These are phyloP conservation scores for Sapria himalayana DNA, from an alignment of 345 rosid genomes.

Conservation along the genomic window DNA sequence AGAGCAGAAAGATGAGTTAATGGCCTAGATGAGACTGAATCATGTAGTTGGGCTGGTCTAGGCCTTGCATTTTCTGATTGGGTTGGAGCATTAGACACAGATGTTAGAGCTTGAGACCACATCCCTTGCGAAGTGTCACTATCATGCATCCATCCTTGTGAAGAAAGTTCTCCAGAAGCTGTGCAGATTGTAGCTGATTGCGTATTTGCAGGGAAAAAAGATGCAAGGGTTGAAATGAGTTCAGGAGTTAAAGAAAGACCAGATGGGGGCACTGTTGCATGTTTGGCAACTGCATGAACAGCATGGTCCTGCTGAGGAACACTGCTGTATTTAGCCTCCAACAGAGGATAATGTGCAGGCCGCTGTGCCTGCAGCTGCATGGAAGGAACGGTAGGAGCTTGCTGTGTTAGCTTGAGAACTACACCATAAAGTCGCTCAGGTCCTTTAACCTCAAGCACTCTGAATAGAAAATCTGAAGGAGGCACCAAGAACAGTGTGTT, in stretches of 20 bases:
- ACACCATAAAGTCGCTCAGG: slow-evolving; percentile 91
- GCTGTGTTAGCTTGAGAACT: slow-evolving; percentile 65
- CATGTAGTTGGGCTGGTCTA: slow-evolving; percentile 25
- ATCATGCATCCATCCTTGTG: slow-evolving; percentile 34
- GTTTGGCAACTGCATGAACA: slow-evolving; percentile 19
- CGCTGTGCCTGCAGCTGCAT: slow-evolving; percentile 17
- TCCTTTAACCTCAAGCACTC: slow-evolving; percentile 59
- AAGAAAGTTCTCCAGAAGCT: slow-evolving; percentile 17
- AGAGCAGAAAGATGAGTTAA: slow-evolving; percentile 14
- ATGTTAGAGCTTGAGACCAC: slow-evolving; percentile 24
- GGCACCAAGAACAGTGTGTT: slow-evolving; percentile 79
- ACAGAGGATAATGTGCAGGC: slow-evolving; percentile 17
- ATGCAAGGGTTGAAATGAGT: slow-evolving; percentile 54
- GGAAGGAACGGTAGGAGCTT: slow-evolving; percentile 18
- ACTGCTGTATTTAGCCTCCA: slow-evolving; percentile 17
- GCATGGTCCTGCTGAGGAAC: slow-evolving; percentile 18
- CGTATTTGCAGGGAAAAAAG: slow-evolving; percentile 38
- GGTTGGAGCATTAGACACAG: slow-evolving; percentile 17
- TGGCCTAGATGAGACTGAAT: slow-evolving; percentile 20
- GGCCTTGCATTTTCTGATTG: slow-evolving; percentile 22
- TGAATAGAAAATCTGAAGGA: slow-evolving; percentile 74
- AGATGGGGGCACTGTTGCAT: slow-evolving; percentile 23
- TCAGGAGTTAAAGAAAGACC: slow-evolving; percentile 63
- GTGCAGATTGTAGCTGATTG: slow-evolving; percentile 28
- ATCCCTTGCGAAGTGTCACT: slow-evolving; percentile 20